Percentiles rank a stretch among this genome's conserved stretches.
phyloP scores from a whole-genome alignment of 2,329 filamentous ascomycete genomes.

The Colletotrichum liaoningense region DNA sequence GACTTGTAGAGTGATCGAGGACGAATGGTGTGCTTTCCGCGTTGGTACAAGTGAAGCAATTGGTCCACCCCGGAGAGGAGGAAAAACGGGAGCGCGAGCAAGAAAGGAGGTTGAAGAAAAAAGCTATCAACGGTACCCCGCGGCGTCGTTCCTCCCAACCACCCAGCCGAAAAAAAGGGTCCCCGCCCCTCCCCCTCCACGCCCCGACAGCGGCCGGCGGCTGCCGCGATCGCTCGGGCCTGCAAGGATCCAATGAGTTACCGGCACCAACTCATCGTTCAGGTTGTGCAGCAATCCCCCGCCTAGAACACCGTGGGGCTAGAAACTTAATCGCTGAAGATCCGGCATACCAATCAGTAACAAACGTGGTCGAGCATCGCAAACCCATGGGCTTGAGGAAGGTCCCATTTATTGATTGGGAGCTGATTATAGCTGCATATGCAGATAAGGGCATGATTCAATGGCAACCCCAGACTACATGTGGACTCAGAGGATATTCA shows the following conservation, averaged over 20 bases:
- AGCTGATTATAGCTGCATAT: too few species aligned
- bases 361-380: too few species aligned
- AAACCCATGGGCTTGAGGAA: not conserved
- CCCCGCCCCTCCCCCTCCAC: not conserved
- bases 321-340: not conserved
- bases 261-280: too few species aligned
- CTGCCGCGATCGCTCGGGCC: conserved; percentile 7
- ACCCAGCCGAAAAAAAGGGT: not conserved
- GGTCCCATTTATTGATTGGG: too few species aligned
- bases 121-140: not conserved
- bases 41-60: too few species aligned
- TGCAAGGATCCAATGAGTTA: not conserved
- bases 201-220: conserved; percentile 10
- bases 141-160: not conserved
- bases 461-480: too few species aligned
- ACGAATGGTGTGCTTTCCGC: too few species aligned
- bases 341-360: not conserved
- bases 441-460: too few species aligned
- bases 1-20: not conserved
- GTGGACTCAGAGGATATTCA: too few species aligned
- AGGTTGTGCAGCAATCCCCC: not conserved
- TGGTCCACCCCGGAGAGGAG: not conserved
- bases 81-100: not conserved
- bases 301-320: not conserved
- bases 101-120: not conserved